Evolutionary conservation across 2,329 filamentous ascomycete species (phyloP).

Genomic region (Penicillium sp.): DNA sequence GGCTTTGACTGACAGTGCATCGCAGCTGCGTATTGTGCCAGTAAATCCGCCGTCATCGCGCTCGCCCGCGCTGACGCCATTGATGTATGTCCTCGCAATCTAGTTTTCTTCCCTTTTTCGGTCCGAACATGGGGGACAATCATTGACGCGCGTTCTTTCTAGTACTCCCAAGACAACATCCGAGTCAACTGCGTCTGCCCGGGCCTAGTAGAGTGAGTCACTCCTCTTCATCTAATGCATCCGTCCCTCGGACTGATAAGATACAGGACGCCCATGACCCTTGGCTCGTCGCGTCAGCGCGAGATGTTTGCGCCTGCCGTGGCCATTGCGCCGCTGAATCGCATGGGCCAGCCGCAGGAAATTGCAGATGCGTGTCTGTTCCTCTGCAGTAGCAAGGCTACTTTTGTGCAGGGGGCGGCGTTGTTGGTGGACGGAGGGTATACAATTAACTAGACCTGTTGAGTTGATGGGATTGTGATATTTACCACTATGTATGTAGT

Average conservation of each 20-base stretch:
- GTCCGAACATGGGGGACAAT: too few species aligned
- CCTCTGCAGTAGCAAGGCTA: conserved; percentile 46
- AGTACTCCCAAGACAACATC: conserved; percentile 45
- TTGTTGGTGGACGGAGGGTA: conserved; percentile 54
- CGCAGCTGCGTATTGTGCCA: conserved; percentile 54
- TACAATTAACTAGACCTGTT: conserved; percentile 35
- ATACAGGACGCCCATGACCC: conserved; percentile 49
- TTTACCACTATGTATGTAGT: too few species aligned
- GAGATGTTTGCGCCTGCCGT: conserved; percentile 40
- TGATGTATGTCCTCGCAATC: conserved; percentile 18
- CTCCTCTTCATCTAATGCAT: too few species aligned
- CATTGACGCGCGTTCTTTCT: too few species aligned
- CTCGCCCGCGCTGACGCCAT: conserved; percentile 54
- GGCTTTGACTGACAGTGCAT: not conserved
- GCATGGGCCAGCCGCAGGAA: conserved; percentile 50
- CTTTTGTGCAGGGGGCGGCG: conserved; percentile 52
- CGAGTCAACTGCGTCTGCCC: conserved; percentile 36
- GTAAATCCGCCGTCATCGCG: conserved; percentile 56
- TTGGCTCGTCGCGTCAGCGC: conserved; percentile 40
- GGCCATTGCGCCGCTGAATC: conserved; percentile 48
- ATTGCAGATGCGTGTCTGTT: conserved; percentile 50
- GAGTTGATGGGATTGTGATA: too few species aligned
- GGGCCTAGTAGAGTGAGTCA: conserved; percentile 45
- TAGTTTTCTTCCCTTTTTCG: too few species aligned
- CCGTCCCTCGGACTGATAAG: too few species aligned